Evolutionary conservation across 2,329 filamentous ascomycete genomes (phyloP), one percentile per base, ranked within the genome.

Genomic region (Penicillium frequentans): DNA sequence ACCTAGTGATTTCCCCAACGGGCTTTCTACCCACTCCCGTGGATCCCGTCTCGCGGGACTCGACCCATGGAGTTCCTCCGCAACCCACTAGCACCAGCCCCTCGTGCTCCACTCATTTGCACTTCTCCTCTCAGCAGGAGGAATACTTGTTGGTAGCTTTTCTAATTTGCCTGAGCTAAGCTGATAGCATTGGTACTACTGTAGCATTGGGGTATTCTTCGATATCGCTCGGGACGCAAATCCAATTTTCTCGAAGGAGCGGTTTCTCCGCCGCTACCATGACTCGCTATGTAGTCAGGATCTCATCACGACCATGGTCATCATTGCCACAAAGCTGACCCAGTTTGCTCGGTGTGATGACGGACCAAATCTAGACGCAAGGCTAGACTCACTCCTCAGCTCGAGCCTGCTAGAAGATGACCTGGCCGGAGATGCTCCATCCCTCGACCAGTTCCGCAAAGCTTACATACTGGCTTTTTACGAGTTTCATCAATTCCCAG

Each of bases 401-500:
- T 61, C 59, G 23, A 57, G 59, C 10, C 19, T 55, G 13, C 54
- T 61, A 3, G 50, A 61, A 13, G 53, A 58, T 27, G 59, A 61
- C 23, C 5, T 59, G 10, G 27, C 55, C 14, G 57, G 56, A 11
- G 56, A 59, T 11, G 4, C 19, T 24, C 56, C 37, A 26, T 57
- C 58, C 13, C 58, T 75, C 5, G 62, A 70, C 42, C 63, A 66
- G 19, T 70, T 74, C 35, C 65, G 70, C 44, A 65, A 69, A 37
- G 71, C 72, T 48, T 74, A 64, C 31, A 37, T 76, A 10, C 63
- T 76, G 13, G 70, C 72, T 6, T 74, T 71, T 51, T 75, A 75
- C 50, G 68, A 72, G 29, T 75, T 76, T 45, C 71, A 74, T 55
- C 71, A 74, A 55, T 70, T 67, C 52, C 72, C 72, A 1, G 71